Percentiles rank a stretch among this genome's conserved stretches.
phyloP scores from a whole-genome alignment of 345 rosid species.

The Sonneratia caseolaris region DNA sequence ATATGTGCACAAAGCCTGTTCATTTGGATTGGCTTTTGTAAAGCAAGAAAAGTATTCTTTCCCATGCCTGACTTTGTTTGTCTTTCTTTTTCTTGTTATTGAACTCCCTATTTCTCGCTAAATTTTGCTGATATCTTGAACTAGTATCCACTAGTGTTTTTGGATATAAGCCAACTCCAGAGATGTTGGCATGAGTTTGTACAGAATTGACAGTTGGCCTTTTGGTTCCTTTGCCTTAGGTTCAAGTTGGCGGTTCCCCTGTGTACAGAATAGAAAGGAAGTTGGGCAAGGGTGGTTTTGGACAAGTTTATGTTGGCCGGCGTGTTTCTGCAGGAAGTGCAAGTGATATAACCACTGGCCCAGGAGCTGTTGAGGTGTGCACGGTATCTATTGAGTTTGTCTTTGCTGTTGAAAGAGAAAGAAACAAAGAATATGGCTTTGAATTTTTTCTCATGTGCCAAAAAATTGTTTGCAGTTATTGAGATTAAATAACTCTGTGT shows the following conservation, averaged over 20 bases:
- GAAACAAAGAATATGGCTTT: not conserved
- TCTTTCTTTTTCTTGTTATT: too few relatives aligned
- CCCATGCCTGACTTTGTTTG: too few relatives aligned
- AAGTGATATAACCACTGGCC: slow-evolving; percentile 15
- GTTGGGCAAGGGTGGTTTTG: slow-evolving; percentile 62
- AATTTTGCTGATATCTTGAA: too few relatives aligned
- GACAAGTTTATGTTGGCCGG: slow-evolving; percentile 55
- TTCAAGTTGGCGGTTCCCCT: slow-evolving; percentile 51
- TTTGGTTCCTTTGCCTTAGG: slow-evolving; percentile 21
- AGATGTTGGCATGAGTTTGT: not conserved
- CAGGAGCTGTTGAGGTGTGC: slow-evolving; percentile 30
- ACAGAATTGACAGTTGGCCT: not conserved
- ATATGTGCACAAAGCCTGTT: too few relatives aligned
- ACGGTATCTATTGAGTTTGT: not conserved
- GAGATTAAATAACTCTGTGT: not conserved
- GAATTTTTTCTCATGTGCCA: not conserved
- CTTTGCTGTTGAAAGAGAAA: not conserved
- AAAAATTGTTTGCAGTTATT: not conserved
- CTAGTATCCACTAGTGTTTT: not conserved
- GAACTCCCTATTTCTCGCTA: too few relatives aligned
- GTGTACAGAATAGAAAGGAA: slow-evolving; percentile 37
- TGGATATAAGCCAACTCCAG: not conserved
- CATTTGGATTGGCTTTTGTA: too few relatives aligned
- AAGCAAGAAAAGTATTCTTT: too few relatives aligned
- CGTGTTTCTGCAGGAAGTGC: slow-evolving; percentile 23